Conservation (phyloP, 208 protist genomes). For the Tritrichomonas musculus region DNA sequence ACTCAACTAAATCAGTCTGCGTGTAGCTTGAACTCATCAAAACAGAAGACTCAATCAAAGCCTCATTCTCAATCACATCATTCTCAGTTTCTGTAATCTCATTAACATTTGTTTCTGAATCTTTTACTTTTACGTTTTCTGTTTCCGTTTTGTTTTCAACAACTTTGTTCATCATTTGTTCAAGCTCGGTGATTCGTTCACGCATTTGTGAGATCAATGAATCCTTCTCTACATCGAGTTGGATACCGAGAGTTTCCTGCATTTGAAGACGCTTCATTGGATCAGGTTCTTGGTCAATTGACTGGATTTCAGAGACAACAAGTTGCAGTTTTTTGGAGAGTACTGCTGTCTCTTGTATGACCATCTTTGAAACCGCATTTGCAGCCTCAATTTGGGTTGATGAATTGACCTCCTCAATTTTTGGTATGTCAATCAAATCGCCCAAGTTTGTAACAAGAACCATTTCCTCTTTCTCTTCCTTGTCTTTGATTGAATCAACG, state of each 20-base stretch:
- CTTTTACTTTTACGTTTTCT: no score
- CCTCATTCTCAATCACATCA: no score
- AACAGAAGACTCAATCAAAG: no score
- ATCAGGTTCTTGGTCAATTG: neutral
- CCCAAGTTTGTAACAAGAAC: neutral
- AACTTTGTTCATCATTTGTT: neutral
- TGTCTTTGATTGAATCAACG: no score
- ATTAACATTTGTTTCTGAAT: no score
- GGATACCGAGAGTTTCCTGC: neutral
- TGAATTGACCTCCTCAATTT: neutral
- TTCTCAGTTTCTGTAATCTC: no score
- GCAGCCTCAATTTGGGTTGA: neutral
- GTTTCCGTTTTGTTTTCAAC: no score
- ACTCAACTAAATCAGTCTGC: no score
- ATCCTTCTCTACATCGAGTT: neutral
- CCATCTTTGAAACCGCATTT: neutral
- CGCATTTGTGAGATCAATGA: neutral
- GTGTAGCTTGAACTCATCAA: no score
- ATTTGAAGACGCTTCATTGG: neutral
- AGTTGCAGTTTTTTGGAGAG: neutral
- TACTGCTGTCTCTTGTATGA: neutral
- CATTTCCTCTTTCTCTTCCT: neutral
- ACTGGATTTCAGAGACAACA: neutral
- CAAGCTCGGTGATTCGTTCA: constrained; percentile 3
- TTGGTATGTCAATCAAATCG: neutral